A percentile compares a stretch with the other conserved stretches of the same genome.
phyloP scores from a whole-genome alignment of 2,329 filamentous ascomycete species.

The Sphaerulina vaccinii region DNA sequence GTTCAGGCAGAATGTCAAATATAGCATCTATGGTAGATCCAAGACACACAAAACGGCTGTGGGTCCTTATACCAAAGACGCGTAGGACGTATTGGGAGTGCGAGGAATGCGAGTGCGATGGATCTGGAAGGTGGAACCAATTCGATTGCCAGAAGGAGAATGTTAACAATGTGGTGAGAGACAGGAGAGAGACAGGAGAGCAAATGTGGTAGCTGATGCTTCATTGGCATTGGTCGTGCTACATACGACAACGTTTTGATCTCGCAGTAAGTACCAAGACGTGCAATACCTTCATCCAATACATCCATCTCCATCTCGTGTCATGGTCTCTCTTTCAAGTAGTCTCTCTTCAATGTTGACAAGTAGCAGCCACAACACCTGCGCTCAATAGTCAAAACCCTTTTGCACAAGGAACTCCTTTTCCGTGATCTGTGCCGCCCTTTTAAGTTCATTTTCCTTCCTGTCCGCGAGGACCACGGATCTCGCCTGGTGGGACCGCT shows the following conservation, averaged over 20 bases:
- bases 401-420: neutral
- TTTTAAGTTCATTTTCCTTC: slow-evolving; percentile 6
- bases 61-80: too few relatives aligned
- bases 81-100: too few relatives aligned
- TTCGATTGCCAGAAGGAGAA: too few relatives aligned
- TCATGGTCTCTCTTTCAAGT: neutral
- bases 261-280: neutral
- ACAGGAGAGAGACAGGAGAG: too few relatives aligned
- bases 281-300: neutral
- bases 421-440: neutral
- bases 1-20: too few relatives aligned
- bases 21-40: too few relatives aligned
- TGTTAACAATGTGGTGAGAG: too few relatives aligned
- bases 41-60: too few relatives aligned
- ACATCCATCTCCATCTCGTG: neutral
- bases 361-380: slow-evolving; percentile 1
- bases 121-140: too few relatives aligned
- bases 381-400: neutral
- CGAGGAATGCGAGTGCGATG: too few relatives aligned
- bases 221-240: neutral
- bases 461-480: slow-evolving; percentile 14
- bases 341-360: neutral
- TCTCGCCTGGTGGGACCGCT: slow-evolving; percentile 1
- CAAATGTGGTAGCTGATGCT: too few relatives aligned
- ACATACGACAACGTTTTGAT: neutral